Conservation (phyloP, 805 yeast species). For the Huiozyma naganishii region DNA sequence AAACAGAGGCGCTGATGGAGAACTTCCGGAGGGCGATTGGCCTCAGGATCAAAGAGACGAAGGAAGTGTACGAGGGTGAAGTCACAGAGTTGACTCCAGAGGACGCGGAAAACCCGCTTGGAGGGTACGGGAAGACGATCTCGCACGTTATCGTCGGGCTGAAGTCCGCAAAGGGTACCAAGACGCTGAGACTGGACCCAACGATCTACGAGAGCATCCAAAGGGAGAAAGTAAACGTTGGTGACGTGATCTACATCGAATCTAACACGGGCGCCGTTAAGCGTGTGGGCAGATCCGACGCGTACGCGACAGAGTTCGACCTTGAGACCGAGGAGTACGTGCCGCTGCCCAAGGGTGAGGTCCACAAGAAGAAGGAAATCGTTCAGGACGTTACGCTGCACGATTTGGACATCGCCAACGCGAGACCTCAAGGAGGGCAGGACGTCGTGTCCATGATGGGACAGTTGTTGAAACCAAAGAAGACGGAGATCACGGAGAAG, state of each 20-base stretch:
- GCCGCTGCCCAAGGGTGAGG: constrained; percentile 97
- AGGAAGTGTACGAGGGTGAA: constrained; percentile 97
- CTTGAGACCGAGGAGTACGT: constrained; percentile 98
- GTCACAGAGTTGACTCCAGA: constrained; percentile 92
- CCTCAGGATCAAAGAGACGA: constrained; percentile 88
- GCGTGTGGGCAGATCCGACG: constrained; percentile 96
- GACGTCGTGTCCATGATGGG: constrained; percentile 95
- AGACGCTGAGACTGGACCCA: constrained; percentile 81
- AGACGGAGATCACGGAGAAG: constrained; percentile 95
- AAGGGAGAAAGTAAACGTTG: constrained; percentile 87
- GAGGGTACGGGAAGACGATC: constrained; percentile 96
- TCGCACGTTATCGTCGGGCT: constrained; percentile 89
- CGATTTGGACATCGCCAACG: constrained; percentile 92
- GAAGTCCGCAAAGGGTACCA: constrained; percentile 85
- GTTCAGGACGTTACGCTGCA: constrained; percentile 96
- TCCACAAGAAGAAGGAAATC: constrained; percentile 94
- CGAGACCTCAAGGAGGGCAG: constrained; percentile 95
- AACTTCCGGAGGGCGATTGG: constrained; percentile 95
- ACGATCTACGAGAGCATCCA: constrained; percentile 88
- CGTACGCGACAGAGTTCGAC: constrained; percentile 96
- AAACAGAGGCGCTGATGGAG: constrained; percentile 94
- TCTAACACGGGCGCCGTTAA: constrained; percentile 96
- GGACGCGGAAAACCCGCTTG: constrained; percentile 92
- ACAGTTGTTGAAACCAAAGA: constrained; percentile 87
- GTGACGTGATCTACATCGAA: constrained; percentile 95